Base-by-base conservation (phyloP, 345 rosid species). In the Brassica cretica region DNA sequence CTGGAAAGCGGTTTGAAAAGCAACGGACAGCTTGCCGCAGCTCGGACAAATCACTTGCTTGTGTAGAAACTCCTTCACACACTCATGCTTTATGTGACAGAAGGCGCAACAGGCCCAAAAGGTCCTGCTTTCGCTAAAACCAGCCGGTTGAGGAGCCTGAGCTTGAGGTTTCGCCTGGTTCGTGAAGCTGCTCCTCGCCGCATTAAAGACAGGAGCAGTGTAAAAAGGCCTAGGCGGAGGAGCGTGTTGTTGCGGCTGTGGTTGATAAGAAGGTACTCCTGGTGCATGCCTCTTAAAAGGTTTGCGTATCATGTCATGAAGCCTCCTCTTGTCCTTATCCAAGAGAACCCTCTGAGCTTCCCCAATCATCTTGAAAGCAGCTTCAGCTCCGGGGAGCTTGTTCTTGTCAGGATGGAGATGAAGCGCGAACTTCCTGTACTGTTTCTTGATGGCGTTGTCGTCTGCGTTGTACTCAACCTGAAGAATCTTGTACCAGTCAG, bases 341-440 rank as follows among this genome's bases (percentile, higher is more conserved):
- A 87, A 83, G 66, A 95, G 99, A 65, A 90, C 80, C 67, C 87
- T 87, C 66, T 91, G 93, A 66, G 99, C 99, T 81, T 95, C 96
- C 33, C 91, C 94, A 75, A 93, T 84, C 70, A 84, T 79, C 83
- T 95, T 93, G 78, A 93, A 95, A 46, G 99, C 99, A 74, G 91
- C 83, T 81, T 95, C 99, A 6, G 98, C 97, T 21, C 99, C 97
- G 53, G 98, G 90, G 73, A 93, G 86, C 76, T 87, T 86, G 80
- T 90, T 95, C 82, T 95, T 95, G 81, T 95, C 98, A 2, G 98
- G 99, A 82, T 95, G 99, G 64, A 95, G 97, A 56, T 61, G 81
- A 60, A 95, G 91, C 16, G 99, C 98, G 71, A 88, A 84, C 85
- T 89, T 95, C 80, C 78, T 85, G 64, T 89, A 95, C 85, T 93